These are phyloP conservation scores for Acer negundo DNA, from an alignment of 345 rosid genomes.

Conservation along the genomic window DNA sequence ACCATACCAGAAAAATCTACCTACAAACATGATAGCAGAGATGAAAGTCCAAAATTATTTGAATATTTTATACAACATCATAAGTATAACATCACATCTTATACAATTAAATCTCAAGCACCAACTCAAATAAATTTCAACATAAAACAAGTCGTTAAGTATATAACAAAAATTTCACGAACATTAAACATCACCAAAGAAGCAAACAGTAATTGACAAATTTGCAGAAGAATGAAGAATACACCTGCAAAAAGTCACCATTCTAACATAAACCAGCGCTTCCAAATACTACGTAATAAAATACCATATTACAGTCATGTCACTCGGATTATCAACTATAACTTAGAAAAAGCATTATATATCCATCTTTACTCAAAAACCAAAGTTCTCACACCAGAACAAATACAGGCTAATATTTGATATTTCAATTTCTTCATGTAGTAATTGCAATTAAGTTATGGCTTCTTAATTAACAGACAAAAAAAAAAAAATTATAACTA, in stretches of 20 bases:
- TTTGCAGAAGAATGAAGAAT: not conserved
- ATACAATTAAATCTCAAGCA: not conserved
- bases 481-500: no score
- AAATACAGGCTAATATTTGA: not conserved
- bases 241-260: not conserved
- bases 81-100: no score
- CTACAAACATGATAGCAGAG: constrained; percentile 34
- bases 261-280: not conserved
- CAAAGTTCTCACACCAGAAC: not conserved
- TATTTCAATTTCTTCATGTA: not conserved
- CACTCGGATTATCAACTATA: not conserved
- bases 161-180: not conserved
- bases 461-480: not conserved
- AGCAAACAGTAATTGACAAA: not conserved
- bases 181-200: not conserved
- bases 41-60: not conserved
- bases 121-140: not conserved
- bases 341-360: no score
- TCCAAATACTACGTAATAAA: no score
- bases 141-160: not conserved
- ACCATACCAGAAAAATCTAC: constrained; percentile 95
- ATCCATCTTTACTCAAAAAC: no score
- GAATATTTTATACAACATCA: not conserved
- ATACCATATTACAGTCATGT: not conserved
- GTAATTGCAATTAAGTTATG: not conserved